Evolutionary conservation across 495 filamentous ascomycete species (phyloP).

Genomic region (Pyrenopolyporus hunteri): DNA sequence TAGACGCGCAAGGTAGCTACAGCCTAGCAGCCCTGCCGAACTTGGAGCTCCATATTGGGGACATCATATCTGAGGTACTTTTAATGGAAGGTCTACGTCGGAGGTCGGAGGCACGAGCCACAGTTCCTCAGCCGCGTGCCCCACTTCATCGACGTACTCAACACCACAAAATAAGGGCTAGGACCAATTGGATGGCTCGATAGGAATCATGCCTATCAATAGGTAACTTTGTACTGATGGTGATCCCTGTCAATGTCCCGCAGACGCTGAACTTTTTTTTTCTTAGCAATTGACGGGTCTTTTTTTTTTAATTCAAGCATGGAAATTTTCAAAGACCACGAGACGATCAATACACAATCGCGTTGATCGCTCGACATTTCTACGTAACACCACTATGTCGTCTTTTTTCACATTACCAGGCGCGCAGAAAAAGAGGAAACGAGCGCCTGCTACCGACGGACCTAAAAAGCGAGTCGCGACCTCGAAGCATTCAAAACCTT

Average conservation of each 20-base stretch:
- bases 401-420: conserved; percentile 85
- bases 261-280: conserved; percentile 39
- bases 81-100: conserved; percentile 20
- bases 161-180: too few relatives aligned
- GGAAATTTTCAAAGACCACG: conserved; percentile 29
- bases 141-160: not conserved
- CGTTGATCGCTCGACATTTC: conserved; percentile 17
- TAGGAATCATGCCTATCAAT: too few relatives aligned
- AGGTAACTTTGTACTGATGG: conserved; percentile 12
- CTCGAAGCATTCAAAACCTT: conserved; percentile 48
- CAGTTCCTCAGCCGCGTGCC: conserved; percentile 27
- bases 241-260: conserved; percentile 33
- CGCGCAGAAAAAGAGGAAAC: conserved; percentile 82
- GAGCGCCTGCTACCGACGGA: conserved; percentile 46
- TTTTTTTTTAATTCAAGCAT: conserved; percentile 14
- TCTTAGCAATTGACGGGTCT: conserved; percentile 2
- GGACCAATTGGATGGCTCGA: too few relatives aligned
- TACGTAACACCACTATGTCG: conserved; percentile 61
- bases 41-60: conserved; percentile 16
- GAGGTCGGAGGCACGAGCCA: conserved; percentile 32
- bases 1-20: conserved; percentile 49
- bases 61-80: too few relatives aligned
- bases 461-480: conserved; percentile 56
- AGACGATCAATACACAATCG: conserved; percentile 26
- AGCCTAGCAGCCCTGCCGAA: conserved; percentile 41